Evolutionary conservation across 2,329 filamentous ascomycete species (phyloP).

Genomic region (Colletotrichum endophyticum): DNA sequence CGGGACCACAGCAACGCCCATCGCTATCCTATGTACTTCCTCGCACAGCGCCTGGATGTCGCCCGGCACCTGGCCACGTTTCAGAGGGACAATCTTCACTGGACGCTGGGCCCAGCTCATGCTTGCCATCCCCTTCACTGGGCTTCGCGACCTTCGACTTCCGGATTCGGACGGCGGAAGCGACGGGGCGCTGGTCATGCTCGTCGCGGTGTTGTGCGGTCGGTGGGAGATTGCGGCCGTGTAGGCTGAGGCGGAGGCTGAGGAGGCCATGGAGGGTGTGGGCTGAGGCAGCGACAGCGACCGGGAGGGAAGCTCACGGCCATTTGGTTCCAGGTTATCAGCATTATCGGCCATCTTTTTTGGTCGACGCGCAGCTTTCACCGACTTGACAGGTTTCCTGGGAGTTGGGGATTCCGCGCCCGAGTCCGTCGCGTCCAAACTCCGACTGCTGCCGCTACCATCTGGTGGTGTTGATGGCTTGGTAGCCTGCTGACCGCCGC

Average conservation of each 20-base stretch:
- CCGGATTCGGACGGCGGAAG: not conserved
- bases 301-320: not conserved
- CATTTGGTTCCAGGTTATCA: not conserved
- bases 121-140: not conserved
- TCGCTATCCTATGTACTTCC: not conserved
- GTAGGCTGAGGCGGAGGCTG: not conserved
- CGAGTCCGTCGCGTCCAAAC: not conserved
- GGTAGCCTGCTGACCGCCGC: not conserved
- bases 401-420: not conserved
- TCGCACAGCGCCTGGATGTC: not conserved
- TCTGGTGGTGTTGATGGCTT: not conserved
- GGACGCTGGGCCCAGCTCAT: not conserved
- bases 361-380: not conserved
- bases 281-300: not conserved
- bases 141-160: not conserved
- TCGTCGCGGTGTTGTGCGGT: not conserved
- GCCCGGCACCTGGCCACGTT: not conserved
- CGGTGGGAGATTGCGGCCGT: not conserved
- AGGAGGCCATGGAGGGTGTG: not conserved
- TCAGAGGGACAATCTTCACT: not conserved
- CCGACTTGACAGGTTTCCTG: not conserved
- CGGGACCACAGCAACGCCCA: not conserved
- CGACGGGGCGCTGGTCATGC: not conserved
- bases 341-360: not conserved
- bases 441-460: not conserved